Percentiles rank a stretch among this genome's conserved stretches.
Conservation (phyloP, 2,329 filamentous ascomycete genomes). For the Colletotrichum theobromicola region DNA sequence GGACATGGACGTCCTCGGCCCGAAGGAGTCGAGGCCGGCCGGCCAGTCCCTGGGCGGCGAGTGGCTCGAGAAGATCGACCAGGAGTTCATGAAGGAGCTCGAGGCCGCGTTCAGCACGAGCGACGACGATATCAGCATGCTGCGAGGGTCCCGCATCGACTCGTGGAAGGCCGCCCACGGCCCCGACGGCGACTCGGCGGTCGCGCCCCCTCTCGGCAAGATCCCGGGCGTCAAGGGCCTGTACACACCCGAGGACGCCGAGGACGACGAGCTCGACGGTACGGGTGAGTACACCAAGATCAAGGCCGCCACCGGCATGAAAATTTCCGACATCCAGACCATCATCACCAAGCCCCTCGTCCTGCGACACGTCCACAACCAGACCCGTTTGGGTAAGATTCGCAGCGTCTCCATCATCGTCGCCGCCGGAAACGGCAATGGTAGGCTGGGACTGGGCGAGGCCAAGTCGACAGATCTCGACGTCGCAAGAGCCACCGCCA, state of each 20-base stretch:
- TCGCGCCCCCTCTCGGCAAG: constrained; percentile 56
- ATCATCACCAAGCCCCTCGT: constrained; percentile 78
- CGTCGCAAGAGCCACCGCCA: constrained; percentile 74
- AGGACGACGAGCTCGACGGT: constrained; percentile 56
- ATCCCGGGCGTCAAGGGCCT: constrained; percentile 57
- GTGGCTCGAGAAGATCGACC: constrained; percentile 24
- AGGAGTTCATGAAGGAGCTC: constrained; percentile 29
- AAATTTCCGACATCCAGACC: constrained; percentile 52
- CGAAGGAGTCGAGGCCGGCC: not conserved
- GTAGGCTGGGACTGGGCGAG: constrained; percentile 86
- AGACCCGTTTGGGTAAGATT: constrained; percentile 96
- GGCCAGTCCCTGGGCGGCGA: not conserved
- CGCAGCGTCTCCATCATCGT: constrained; percentile 75
- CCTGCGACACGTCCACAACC: constrained; percentile 78
- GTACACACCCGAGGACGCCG: constrained; percentile 56
- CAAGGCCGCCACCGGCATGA: constrained; percentile 61
- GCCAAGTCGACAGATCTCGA: constrained; percentile 81
- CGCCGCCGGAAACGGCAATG: constrained; percentile 86
- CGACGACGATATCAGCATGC: constrained; percentile 27
- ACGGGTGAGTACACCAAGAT: constrained; percentile 55
- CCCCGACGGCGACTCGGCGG: constrained; percentile 42
- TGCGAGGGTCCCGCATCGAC: constrained; percentile 36
- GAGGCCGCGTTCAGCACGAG: constrained; percentile 25
- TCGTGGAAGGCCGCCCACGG: constrained; percentile 33
- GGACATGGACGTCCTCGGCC: constrained; percentile 4